Base-by-base conservation (phyloP, 2,329 filamentous ascomycete genomes). In the Calonectria fujianensis region DNA sequence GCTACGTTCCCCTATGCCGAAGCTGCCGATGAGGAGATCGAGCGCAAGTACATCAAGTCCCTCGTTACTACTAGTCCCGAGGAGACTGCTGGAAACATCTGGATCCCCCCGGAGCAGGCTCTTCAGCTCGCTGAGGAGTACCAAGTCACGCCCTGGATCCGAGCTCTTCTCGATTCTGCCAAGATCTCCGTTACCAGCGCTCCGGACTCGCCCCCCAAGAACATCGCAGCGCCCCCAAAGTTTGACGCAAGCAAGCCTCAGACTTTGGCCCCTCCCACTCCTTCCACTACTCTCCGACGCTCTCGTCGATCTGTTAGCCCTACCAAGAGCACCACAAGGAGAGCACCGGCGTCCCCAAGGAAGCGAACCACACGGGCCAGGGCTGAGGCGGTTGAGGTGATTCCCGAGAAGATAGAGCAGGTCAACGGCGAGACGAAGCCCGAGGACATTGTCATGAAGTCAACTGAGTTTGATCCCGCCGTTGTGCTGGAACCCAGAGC, bases 81-180 rank as follows among this genome's bases (percentile, higher is more conserved):
- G 83, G 97, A 98, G 88, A 96, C 97, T 37, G 97, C 97, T 32
- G 97, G 97, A 59, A 99, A 98, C 85, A 92, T 99, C 68, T 99
- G 97, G 97, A 96, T 98, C 66, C 92, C 95, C 61, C 96, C 96
- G 8, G 90, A 93, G 78, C 86, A 92, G 91, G 97, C 97, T 45
- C 90, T 99, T 57, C 87, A 91, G 73, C 90, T 99, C 16, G 95
- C 96, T 67, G 92, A 94, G 59, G 96, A 98, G 85, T 99, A 98
- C 84, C 90, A 91, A 72, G 96, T 98, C 84, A 86, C 90, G 64
- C 89, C 94, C 57, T 99, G 97, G 97, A 95, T 99, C 79, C 92
- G 92, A 72, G 97, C 97, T n/a, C 90, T 99, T 24, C 90, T 99
- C 65, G 96, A 98, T 83, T 93, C 95, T n/a, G 88, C 93, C 76